These are phyloP conservation scores for Sarcodon sp. DNA, from an alignment of 768 basidiomycete genomes.

Conservation along the genomic window DNA sequence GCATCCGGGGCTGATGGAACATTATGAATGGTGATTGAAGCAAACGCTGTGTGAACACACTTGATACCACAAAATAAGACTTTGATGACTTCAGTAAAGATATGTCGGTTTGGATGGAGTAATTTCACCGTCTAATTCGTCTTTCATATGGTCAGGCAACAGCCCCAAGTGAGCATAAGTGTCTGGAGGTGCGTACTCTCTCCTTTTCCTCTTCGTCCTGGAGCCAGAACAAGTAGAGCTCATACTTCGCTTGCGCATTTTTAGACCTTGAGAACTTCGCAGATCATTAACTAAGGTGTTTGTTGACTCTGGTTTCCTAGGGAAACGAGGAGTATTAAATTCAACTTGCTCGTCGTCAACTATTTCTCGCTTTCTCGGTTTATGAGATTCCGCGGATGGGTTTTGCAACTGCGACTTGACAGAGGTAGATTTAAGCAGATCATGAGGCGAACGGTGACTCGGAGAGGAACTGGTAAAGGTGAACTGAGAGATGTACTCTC, in stretches of 20 bases:
- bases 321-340: no score
- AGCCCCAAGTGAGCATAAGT: constrained; percentile 35
- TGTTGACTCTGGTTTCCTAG: no score
- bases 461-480: no score
- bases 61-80: constrained; percentile 84
- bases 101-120: not conserved
- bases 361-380: no score
- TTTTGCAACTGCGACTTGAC: no score
- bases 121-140: constrained; percentile 42
- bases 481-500: no score
- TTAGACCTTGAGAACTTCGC: not conserved
- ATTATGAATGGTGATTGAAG: not conserved
- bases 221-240: not conserved
- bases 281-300: no score
- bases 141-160: constrained; percentile 38
- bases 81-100: constrained; percentile 12
- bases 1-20: constrained; percentile 41
- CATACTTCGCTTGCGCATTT: not conserved
- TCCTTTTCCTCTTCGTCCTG: constrained; percentile 19
- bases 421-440: no score
- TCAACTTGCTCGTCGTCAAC: no score
- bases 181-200: constrained; percentile 37
- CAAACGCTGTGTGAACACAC: constrained; percentile 22
- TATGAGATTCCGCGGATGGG: no score
- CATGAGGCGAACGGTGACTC: no score